Evolutionary conservation across 805 yeast species (phyloP).

Genomic region (Maudiozyma pseudohumilis): DNA sequence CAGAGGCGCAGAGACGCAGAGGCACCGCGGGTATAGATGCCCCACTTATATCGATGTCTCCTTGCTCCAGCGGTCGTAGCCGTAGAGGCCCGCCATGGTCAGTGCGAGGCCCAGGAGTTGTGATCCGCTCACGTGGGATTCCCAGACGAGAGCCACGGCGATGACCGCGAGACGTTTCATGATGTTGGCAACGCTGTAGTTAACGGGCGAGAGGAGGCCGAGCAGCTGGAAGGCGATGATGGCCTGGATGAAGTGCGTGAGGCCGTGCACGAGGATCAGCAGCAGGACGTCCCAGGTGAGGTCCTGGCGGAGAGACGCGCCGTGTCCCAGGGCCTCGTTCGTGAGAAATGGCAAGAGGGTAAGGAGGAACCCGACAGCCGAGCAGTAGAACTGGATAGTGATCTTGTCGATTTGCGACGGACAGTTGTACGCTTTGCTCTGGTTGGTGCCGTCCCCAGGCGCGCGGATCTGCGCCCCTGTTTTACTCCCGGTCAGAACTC

Average conservation of each 20-base stretch:
- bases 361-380: conserved; percentile 53
- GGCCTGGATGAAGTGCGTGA: conserved; percentile 62
- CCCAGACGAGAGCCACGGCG: conserved; percentile 54
- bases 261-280: conserved; percentile 50
- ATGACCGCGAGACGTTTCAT: conserved; percentile 66
- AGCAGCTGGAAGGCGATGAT: conserved; percentile 67
- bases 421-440: no score
- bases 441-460: no score
- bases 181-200: conserved; percentile 71
- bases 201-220: conserved; percentile 64
- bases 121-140: conserved; percentile 34
- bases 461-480: no score
- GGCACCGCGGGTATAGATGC: no score
- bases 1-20: no score
- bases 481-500: no score
- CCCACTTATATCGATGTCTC: no score
- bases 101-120: conserved; percentile 46
- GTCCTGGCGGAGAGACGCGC: conserved; percentile 22
- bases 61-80: conserved; percentile 73
- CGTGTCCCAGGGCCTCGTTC: conserved; percentile 36
- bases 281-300: conserved; percentile 22
- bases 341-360: conserved; percentile 60
- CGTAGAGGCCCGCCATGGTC: conserved; percentile 53
- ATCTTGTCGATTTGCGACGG: conserved; percentile 49
- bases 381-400: conserved; percentile 62